Conservation (phyloP, 345 rosid species). For the Tarenaya hassleriana region DNA sequence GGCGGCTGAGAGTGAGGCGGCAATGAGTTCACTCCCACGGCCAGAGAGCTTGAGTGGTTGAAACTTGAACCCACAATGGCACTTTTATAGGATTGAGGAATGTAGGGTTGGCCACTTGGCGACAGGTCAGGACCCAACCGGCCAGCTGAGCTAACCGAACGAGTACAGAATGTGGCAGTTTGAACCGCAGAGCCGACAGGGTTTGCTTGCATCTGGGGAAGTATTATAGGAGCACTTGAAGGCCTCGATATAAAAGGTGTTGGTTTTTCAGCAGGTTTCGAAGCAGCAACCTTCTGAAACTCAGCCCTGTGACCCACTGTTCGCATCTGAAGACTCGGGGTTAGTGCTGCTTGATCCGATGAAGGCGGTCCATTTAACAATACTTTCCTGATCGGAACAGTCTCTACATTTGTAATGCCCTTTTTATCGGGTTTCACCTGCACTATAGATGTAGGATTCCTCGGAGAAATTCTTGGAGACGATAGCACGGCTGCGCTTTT, state of each 20-base stretch:
- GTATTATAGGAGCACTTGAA: conserved; percentile 65
- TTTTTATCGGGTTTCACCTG: conserved; percentile 40
- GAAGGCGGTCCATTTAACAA: conserved; percentile 32
- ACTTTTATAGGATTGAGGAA: conserved; percentile 72
- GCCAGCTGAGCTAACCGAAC: conserved; percentile 78
- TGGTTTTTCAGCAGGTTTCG: conserved; percentile 46
- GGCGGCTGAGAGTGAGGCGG: conserved; percentile 41
- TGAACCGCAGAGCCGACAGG: conserved; percentile 53
- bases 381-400: conserved; percentile 32
- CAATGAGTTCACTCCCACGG: conserved; percentile 41
- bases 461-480: conserved; percentile 42
- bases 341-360: conserved; percentile 36
- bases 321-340: conserved; percentile 31
- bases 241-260: conserved; percentile 68
- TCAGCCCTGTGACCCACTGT: conserved; percentile 37
- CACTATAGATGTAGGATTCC: conserved; percentile 27
- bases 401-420: conserved; percentile 31
- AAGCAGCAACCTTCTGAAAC: conserved; percentile 33
- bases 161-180: conserved; percentile 53
- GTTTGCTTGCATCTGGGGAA: conserved; percentile 45
- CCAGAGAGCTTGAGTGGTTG: conserved; percentile 40
- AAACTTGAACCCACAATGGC: conserved; percentile 54
- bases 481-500: conserved; percentile 39
- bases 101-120: conserved; percentile 41
- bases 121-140: conserved; percentile 64